Base-by-base conservation (phyloP, 2,329 filamentous ascomycete genomes). In the Fusarium heterosporum region DNA sequence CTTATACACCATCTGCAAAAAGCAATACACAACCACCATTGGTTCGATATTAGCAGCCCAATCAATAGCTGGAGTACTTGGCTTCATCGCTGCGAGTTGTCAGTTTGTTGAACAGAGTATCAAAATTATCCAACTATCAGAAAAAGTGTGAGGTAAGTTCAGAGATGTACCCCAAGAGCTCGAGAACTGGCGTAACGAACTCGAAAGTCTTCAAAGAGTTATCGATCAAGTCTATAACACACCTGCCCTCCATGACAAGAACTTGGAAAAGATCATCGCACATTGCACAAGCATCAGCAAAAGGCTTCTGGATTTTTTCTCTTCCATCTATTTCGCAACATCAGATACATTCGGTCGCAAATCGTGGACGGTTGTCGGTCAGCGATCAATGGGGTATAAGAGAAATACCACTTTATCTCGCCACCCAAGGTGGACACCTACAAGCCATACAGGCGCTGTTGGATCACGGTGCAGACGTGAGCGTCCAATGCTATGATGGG, bases 81-180 rank as follows among this genome's bases (percentile, higher is more conserved):
- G 53, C 3, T n/a, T 55, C 13, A 30, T 58, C 3, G 53, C 40
- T 9, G 53, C 58, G 1, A 16, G n/a, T 2, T 49, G 40, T 3
- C 49, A 58, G 25, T 55, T 62, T 6, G 12, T 55, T 3, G 58
- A 57, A 5, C 36, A 62, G 26, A 62, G 58, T 8, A 40, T 51
- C 14, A 62, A 58, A 8, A 50, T 62, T n/a, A 14, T 28, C 12
- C n/a, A 51, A 0, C 8, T 62, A 12, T 40, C 17, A 3, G 62
- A 52, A 8, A 19, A 25, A 8, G 1, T 52, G 3, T 22, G 17
- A 8, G 46, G 51, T 13, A 48, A 36, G n/a, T 45, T 48, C 25
- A 30, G 17, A 6, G 45, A 52, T 7, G 28, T 49, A 4, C 56
- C 55, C 1, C 9, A 22, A 1, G 51, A 66, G 8, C 40, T 61